Base-by-base conservation (phyloP, 768 basidiomycete species). In the Leccinum longicurvipes region DNA sequence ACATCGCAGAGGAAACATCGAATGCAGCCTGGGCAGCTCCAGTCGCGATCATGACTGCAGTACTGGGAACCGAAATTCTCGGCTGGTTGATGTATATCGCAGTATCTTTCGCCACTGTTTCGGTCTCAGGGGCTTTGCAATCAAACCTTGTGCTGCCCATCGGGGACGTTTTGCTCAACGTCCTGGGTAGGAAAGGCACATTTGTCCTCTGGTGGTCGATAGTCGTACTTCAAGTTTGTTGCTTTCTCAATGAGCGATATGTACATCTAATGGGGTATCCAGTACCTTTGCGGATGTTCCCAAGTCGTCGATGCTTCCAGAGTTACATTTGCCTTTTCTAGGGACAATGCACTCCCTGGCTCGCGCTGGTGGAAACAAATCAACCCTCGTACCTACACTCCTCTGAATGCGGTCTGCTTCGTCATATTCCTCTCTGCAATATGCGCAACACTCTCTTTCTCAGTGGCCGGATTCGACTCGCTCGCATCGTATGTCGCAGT, bases 231-330 rank as follows among this genome's bases (percentile, higher is more conserved):
- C 78, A 77, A 73, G 79, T 73, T 32, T 45, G 69, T 59, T 12
- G n/a, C 34, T 14, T 45, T 28, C 25, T 17, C 12, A 0, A 10
- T 7, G 5, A 3, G 19, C 9, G 21, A 39, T 39, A 3, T 12
- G 27, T 4, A 14, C 27, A 46, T 24, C 24, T 24, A 27, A 34
- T 34, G 14, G 56, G 14, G 12, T 11, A 12, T 19, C 17, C 62
- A 78, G 74, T 77, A 67, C 53, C 64, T 77, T 23, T 76, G 73
- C 1, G 77, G 76, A 27, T 77, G 76, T 7, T 77, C 79, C 11
- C 79, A 80, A 60, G 69, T 67, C 51, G 70, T 79, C 23, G 78
- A 79, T 58, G 78, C 76, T 25, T 78, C 78, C n/a, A 73, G 78
- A 42, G 78, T 78, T 23, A 68, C 78, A 29, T 79, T 77, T 47